phyloP scores from a whole-genome alignment of 345 rosid genomes.

The Camelina laxa region DNA sequence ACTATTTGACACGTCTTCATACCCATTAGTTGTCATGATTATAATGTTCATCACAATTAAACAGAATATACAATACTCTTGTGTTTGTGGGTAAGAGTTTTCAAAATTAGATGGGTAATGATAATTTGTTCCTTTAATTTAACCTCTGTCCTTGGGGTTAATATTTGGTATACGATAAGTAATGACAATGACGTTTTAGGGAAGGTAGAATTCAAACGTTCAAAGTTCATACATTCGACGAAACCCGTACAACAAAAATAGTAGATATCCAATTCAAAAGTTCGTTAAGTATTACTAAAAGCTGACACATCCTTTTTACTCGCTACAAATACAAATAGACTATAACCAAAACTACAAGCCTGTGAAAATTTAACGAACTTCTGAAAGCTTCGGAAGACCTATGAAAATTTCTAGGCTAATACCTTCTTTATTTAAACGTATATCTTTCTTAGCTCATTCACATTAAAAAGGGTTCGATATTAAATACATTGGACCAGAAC shows the following conservation, averaged over 20 bases:
- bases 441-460: not conserved
- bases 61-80: constrained; percentile 5
- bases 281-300: not conserved
- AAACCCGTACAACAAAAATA: not conserved
- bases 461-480: not conserved
- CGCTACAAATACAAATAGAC: not conserved
- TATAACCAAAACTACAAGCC: not conserved
- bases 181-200: constrained; percentile 16
- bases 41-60: constrained; percentile 15
- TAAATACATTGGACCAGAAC: not conserved
- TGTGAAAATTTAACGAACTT: not conserved
- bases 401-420: not conserved
- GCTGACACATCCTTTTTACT: not conserved
- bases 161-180: not conserved
- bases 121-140: constrained; percentile 14
- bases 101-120: not conserved
- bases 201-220: not conserved
- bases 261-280: not conserved
- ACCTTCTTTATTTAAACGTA: not conserved
- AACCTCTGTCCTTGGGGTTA: constrained; percentile 17
- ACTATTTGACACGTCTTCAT: constrained; percentile 41
- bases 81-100: constrained; percentile 35
- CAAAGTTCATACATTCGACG: not conserved
- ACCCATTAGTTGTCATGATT: constrained; percentile 25
- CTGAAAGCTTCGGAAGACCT: not conserved